Base-by-base conservation (phyloP, 2,329 filamentous ascomycete genomes). In the Reticulascus tulasneorum region DNA sequence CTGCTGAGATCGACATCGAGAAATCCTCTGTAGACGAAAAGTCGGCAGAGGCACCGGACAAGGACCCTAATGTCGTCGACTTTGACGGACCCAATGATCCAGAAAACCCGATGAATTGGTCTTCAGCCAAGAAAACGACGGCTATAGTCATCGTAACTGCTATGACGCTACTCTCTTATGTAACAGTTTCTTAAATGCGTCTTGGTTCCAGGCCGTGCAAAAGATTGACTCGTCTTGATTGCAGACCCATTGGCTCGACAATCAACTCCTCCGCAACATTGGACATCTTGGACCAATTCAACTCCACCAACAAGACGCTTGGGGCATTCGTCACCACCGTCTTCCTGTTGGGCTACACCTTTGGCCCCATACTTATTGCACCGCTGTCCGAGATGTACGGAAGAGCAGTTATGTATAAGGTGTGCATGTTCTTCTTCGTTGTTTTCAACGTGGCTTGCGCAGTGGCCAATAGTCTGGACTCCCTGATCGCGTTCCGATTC, bases 201-300 rank as follows among this genome's bases (percentile, higher is more conserved):
- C 24, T 15, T 31, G 9, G 15, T 22, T 32, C n/a, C n/a, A 37
- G 19, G 11, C 17, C 23, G 11, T 19, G 9, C 24, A 49, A 48
- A 54, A 63, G 75, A 33, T 63, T 79, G 17, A 30, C 79, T 79
- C 51, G 78, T 75, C 3, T 69, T 82, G 45, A 73, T 82, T 40
- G 23, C 7, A 50, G 38, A 21, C 44, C 75, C 0, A 63, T 79
- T 7, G 71, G 73, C 3, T 79, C 75, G 5, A 76, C 75, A 23
- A 74, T 77, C 60, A 64, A 76, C 15, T 72, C 73, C 1, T 71
- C 71, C 1, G 65, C 62, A 5, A 54, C 83, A 22, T 52, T 54
- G 8, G 52, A 64, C 4, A 75, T 83, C 32, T 64, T 67, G 15
- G 47, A 51, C 2, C 75, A 82, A 23, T 64, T 83, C 23, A 41